These are phyloP conservation scores for Sporopachydermia cereana DNA, from an alignment of 1,139 yeast species.

Conservation along the genomic window DNA sequence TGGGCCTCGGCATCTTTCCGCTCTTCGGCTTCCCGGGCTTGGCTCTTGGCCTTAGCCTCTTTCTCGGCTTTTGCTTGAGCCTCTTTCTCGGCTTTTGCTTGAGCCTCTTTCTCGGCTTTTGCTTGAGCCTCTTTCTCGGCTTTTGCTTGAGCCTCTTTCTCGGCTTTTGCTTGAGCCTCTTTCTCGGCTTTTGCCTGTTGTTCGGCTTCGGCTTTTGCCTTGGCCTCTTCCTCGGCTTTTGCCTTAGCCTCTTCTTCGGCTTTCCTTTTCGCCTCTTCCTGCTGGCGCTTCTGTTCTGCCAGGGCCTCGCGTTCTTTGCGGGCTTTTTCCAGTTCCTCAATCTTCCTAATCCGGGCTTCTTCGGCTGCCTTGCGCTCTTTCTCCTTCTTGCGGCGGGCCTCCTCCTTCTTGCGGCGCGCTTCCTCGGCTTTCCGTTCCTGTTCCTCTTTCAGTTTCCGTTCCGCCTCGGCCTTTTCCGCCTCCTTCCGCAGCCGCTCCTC, in stretches of 20 bases:
- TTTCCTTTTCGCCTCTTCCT: not conserved
- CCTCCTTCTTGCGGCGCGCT: constrained; percentile 41
- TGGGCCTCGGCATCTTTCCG: too few species aligned
- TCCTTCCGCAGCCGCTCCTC: constrained; percentile 55
- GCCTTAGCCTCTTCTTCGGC: not conserved
- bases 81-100: too few species aligned
- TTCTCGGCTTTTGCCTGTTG: not conserved
- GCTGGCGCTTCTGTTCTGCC: not conserved
- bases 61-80: too few species aligned
- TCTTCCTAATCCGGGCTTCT: constrained; percentile 18
- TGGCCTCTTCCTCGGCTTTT: not conserved
- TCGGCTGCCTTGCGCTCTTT: constrained; percentile 30
- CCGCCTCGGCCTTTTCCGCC: constrained; percentile 47
- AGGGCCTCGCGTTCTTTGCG: not conserved
- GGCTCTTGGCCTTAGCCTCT: too few species aligned
- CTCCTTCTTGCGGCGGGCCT: constrained; percentile 28
- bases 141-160: not conserved
- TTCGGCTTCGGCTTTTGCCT: not conserved
- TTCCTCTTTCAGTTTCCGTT: constrained; percentile 39
- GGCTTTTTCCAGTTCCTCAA: constrained; percentile 2
- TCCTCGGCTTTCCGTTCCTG: constrained; percentile 46
- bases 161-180: not conserved
- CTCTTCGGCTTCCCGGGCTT: too few species aligned
- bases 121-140: too few species aligned
- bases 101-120: too few species aligned